Percentiles rank a stretch among this genome's conserved stretches.
Evolutionary conservation across 2,329 filamentous ascomycete genomes (phyloP).

Genomic region (Triangularia verruculosa): DNA sequence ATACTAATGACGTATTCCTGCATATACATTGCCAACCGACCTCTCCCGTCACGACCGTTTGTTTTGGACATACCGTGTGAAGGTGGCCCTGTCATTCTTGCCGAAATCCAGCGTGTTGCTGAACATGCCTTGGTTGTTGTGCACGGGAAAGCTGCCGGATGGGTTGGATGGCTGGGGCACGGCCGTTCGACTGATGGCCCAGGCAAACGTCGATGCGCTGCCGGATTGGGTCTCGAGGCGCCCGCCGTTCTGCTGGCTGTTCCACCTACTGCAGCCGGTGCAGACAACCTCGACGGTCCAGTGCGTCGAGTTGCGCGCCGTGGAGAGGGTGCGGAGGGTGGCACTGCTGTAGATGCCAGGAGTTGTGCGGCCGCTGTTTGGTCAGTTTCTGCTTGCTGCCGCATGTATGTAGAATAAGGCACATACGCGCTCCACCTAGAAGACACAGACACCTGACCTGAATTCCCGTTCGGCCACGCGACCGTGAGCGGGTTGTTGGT

Average conservation of each 20-base stretch:
- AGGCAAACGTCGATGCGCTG: constrained; percentile 21
- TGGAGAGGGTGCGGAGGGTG: constrained; percentile 24
- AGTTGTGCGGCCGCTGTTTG: constrained; percentile 16
- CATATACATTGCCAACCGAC: not conserved
- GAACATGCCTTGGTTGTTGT: constrained; percentile 23
- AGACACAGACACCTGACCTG: constrained; percentile 32
- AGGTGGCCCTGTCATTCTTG: constrained; percentile 20
- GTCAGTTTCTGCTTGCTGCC: not conserved
- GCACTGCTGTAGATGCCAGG: constrained; percentile 23
- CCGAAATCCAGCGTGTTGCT: constrained; percentile 11
- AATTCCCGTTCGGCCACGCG: constrained; percentile 37
- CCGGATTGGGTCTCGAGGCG: constrained; percentile 10
- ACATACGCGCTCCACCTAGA: constrained; percentile 38
- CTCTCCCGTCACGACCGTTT: constrained; percentile 1
- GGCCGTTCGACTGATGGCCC: constrained; percentile 20
- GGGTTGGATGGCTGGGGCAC: constrained; percentile 18
- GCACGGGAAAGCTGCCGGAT: constrained; percentile 18
- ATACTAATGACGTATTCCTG: not conserved
- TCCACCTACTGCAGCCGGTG: constrained; percentile 25
- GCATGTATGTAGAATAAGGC: not conserved
- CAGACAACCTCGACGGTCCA: constrained; percentile 27
- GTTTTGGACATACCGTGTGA: constrained; percentile 18
- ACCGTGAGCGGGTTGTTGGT: constrained; percentile 38
- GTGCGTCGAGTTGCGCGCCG: constrained; percentile 26
- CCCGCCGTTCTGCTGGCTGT: constrained; percentile 9